Conservation (phyloP, 2,329 filamentous ascomycete genomes). For the Sclerotinia glacialis region DNA sequence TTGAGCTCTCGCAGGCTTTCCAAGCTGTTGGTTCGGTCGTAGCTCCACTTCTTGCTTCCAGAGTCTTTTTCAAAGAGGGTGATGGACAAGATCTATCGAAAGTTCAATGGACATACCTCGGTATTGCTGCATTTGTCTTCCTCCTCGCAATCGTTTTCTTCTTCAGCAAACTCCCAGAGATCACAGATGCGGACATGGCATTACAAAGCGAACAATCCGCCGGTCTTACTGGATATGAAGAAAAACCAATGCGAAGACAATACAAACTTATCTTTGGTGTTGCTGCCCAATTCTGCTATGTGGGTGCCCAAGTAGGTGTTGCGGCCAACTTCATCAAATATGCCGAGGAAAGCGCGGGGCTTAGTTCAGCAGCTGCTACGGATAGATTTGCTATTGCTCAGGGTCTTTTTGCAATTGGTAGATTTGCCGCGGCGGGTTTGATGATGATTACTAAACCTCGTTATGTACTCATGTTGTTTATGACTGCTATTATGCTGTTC, state of each 20-base stretch:
- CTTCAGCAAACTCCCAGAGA: slow-evolving; percentile 61
- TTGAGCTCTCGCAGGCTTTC: slow-evolving; percentile 71
- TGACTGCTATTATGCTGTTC: slow-evolving; percentile 58
- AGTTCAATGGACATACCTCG: slow-evolving; percentile 81
- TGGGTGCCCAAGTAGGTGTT: slow-evolving; percentile 47
- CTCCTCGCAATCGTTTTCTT: slow-evolving; percentile 65
- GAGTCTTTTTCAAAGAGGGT: slow-evolving; percentile 65
- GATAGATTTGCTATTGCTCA: slow-evolving; percentile 72
- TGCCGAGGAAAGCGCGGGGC: slow-evolving; percentile 35
- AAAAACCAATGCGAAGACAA: slow-evolving; percentile 40
- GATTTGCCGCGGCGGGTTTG: slow-evolving; percentile 64
- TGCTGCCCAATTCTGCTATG: slow-evolving; percentile 74
- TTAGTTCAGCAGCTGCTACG: slow-evolving; percentile 50
- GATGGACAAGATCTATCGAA: slow-evolving; percentile 43
- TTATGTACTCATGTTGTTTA: slow-evolving; percentile 61
- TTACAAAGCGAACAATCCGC: slow-evolving; percentile 42
- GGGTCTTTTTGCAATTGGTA: slow-evolving; percentile 68
- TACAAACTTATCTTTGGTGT: slow-evolving; percentile 67
- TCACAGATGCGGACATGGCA: slow-evolving; percentile 49
- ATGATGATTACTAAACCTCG: slow-evolving; percentile 63
- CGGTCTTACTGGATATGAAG: slow-evolving; percentile 22
- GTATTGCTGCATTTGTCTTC: slow-evolving; percentile 71
- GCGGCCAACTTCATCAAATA: slow-evolving; percentile 21
- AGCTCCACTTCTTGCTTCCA: slow-evolving; percentile 65
- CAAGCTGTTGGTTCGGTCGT: slow-evolving; percentile 73